Evolutionary conservation across 805 yeast species (phyloP), one percentile per base, ranked within the genome.

Genomic region (Kodamaea sagamina): DNA sequence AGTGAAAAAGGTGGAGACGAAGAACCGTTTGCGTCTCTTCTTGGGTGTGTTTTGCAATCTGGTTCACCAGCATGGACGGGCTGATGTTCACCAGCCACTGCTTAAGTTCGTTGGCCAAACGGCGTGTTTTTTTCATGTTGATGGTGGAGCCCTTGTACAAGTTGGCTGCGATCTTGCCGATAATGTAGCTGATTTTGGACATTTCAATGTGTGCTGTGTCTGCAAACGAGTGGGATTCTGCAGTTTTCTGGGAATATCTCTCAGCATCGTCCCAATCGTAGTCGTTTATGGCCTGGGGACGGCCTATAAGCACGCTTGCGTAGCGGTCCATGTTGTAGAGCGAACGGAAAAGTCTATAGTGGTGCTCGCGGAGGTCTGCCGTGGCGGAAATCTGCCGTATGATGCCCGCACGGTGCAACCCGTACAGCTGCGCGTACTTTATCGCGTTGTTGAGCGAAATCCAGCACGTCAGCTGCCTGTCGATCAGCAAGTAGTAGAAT

Each of bases 261-360:
- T 29, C 19, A 13, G 19, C 10, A 24, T 46, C 46, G 13, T 39
- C 46, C 49, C 49, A 46, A 19, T 46, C 49, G 22, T 32, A 32
- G 36, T 46, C 45, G 22, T 27, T 35, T 22, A 46, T 42, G 9
- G 36, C 11, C 12, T 38, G 36, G 9, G 49, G 49, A 6, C 49
- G 19, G 11, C 49, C 47, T 11, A 46, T 4, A 13, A 35, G 22
- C 7, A 34, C 32, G 11, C 42, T 27, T 7, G 17, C 13, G 11
- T 19, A 21, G 4, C 46, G n/a, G 24, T 46, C 49, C 21, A 35
- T 22, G 11, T 27, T 29, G 27, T 41, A 41, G 25, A 46, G 32
- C 15, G 41, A 32, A 12, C 39, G 22, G 41, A 32, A 46, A 10
- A 46, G 22, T 19, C 18, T 29, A 21, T 31, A 25, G 37, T 36